Evolutionary conservation across 495 filamentous ascomycete genomes (phyloP), one percentile per base, ranked within the genome.

Genomic region (Penicillium flavigenum): DNA sequence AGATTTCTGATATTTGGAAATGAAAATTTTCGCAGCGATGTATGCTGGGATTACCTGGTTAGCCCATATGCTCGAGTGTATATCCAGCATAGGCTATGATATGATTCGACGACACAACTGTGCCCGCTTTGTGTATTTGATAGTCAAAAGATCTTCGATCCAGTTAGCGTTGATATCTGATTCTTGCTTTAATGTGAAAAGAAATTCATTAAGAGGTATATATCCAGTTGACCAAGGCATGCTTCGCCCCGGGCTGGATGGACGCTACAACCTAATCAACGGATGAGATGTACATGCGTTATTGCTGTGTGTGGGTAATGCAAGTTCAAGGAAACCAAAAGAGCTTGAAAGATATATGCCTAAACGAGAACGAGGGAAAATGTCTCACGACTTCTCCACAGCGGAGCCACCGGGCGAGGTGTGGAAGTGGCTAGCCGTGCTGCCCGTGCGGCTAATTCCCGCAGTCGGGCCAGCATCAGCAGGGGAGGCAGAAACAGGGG

Each of bases 1-100:
- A 42, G 76, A 79, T 58, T 79, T 79, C 50, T 79, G 58, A 67
- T 16, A 11, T 11, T 19, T 7, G 26, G 27, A 31, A 16, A 19
- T n/a, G 14, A 29, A 10, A 31, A 10, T 26, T 11, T 11, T 0
- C 20, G 5, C 29, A 12, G 29, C 10, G 29, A 48, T 20, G 4
- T 34, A 7, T n/a, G 45, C 16, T 39, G 19, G 26, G 45, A 29
- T 17, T 22, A 17, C 16, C 5, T 34, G 36, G 17, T 5, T 14
- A 36, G 19, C 4, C 17, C 11, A 20, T 29, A 20, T 29, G 20
- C 31, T 12, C 12, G 24, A 32, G 17, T 32, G 9, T 44, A 7
- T 12, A 8, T 52, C 24, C 49, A 47, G 47, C 19, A 29, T 38
- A 32, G 22, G 32, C 31, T 51, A 14, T 26, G 4, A 11, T 27